Evolutionary conservation across 371 early-diverging fungal genomes (phyloP), one percentile per base, ranked within the genome.

Genomic region (Capniomyces stellatus): DNA sequence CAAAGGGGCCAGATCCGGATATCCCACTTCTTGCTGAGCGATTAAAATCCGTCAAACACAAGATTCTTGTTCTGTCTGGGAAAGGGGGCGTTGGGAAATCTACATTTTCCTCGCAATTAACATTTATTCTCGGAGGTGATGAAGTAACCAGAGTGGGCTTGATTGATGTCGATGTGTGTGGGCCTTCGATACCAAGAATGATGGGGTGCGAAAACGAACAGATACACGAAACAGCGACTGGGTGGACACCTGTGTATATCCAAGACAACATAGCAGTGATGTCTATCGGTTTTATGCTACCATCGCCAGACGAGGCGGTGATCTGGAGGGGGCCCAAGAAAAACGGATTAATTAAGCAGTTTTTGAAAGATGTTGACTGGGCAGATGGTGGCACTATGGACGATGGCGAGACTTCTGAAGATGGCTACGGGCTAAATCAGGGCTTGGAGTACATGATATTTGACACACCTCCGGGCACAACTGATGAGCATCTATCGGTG

Each of bases 71-170:
- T 1, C 81, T 98, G 35, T 91, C 92, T 4, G 99, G 99, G 50
- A 99, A 99, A 66, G 99, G 99, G 41, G 99, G 99, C 30, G 99
- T 98, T 4, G 99, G 97, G 35, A 97, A 97, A 67, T 81, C 84
- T 35, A 89, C 89, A 18, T 83, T 88, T 50, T 81, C 85, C 1
- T 67, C 79, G 0, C 84, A 88, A 43, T 75, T 92, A 0, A 81
- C 86, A 0, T 81, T 85, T 62, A 80, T 89, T 1, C 74, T 89
- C 21, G 73, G 83, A 0, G 60, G 64, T 19, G 79, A 82, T 35
- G 75, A 75, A 27, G 72, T 75, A 28, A 63, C 56, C 6, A 70
- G 76, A 31, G 89, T 95, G 1, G 93, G 98, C 4, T 77, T 98
- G n/a, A 76, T 98, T 63, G 99, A 99, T 64, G 79, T 98, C 54